phyloP scores from a whole-genome alignment of 805 yeast genomes.

The Saturnispora galanensis region DNA sequence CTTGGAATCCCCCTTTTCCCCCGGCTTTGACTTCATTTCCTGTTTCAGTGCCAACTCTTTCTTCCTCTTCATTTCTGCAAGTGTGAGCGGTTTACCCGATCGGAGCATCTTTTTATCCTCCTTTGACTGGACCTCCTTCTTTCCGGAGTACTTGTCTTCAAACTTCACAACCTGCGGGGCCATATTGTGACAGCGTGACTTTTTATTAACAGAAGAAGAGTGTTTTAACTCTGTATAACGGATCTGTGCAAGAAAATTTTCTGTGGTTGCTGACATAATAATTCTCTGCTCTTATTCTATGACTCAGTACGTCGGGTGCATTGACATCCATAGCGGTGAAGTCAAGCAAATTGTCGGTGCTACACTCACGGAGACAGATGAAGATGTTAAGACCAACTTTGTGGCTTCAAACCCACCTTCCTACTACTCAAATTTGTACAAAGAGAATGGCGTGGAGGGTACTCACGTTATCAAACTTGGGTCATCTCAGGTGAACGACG shows the following conservation, averaged over 20 bases:
- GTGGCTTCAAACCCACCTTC: slow-evolving; percentile 67
- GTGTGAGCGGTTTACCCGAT: slow-evolving; percentile 53
- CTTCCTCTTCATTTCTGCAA: slow-evolving; percentile 30
- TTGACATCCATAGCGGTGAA: slow-evolving; percentile 88
- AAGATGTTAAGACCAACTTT: slow-evolving; percentile 55
- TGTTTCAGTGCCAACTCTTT: slow-evolving; percentile 27
- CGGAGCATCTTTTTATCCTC: slow-evolving; percentile 43
- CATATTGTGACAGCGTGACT: slow-evolving; percentile 9
- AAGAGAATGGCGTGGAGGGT: slow-evolving; percentile 47
- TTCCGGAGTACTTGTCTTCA: slow-evolving; percentile 26
- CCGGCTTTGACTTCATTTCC: slow-evolving; percentile 14
- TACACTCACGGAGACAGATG: slow-evolving; percentile 44
- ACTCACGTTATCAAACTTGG: slow-evolving; percentile 95
- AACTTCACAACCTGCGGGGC: slow-evolving; percentile 42
- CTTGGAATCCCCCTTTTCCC: slow-evolving; percentile 28
- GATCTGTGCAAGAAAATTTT: neutral
- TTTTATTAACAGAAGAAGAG: neutral
- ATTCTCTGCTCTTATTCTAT: slow-evolving; percentile 27
- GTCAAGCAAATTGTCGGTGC: slow-evolving; percentile 98
- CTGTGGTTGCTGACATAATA: neutral
- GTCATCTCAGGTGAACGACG: slow-evolving; percentile 60
- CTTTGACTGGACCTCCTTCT: slow-evolving; percentile 21
- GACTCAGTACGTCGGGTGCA: slow-evolving; percentile 90
- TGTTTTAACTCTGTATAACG: too few relatives aligned
- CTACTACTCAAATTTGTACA: slow-evolving; percentile 66